Base-by-base conservation (phyloP, 2,329 filamentous ascomycete genomes). In the Cytospora piceae region DNA sequence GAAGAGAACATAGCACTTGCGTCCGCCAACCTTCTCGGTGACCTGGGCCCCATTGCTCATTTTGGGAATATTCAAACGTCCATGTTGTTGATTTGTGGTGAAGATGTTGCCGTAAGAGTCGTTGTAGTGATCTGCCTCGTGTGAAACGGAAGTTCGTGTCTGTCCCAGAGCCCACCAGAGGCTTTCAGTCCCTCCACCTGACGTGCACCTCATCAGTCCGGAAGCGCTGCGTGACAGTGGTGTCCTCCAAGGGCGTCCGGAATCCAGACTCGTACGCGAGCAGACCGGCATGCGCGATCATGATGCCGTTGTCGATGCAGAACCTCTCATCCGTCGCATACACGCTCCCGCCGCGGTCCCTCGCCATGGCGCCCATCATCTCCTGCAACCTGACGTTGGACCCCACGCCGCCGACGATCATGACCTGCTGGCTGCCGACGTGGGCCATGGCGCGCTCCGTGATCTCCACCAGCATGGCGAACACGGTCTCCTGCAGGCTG, bases 301-400 rank as follows among this genome's bases (percentile, higher is more conserved):
- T 99, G 75, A 99, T 98, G 58, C 95, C 95, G 73, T 99, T 99
- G 78, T 99, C 95, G 72, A 99, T 99, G 76, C 95, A 99, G 77
- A 97, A 99, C 55, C 95, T 85, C 82, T 99, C 95, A 76, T 99
- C 95, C 0, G 94, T 98, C 29, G 95, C 94, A 79, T 91, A 97
- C 4, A 98, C 92, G 73, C 88, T 94, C 4, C 95, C 95, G 61
- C 93, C 92, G 46, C 95, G 83, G 76, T 97, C 94, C 54, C 82
- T 83, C 20, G 94, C 94, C 95, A 99, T 99, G 56, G 90, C 83
- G 20, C 92, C 94, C 95, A 99, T 99, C 95, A 99, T 99, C 73
- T 96, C 88, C 81, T 99, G 95, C 71, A 99, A 76, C 4, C 95
- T 86, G 80, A 96, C 90, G 76, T 99, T 99, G 76, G 92, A 97